These are phyloP conservation scores for Eutypa lata DNA, from an alignment of 2,329 filamentous ascomycete species.

Conservation along the genomic window DNA sequence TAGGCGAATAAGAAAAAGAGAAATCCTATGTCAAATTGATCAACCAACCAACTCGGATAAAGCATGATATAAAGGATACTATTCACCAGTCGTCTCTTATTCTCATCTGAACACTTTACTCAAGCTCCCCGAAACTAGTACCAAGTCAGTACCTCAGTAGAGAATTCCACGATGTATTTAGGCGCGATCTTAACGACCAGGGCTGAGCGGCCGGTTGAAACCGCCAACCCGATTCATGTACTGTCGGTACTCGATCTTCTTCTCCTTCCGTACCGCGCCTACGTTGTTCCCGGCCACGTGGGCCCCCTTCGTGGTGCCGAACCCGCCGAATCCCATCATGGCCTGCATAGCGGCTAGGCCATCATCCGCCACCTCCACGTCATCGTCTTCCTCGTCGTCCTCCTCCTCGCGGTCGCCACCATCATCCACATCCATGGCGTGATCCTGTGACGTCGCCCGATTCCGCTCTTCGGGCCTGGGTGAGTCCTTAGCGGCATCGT, in stretches of 20 bases:
- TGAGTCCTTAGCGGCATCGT: slow-evolving; percentile 10
- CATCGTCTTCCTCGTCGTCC: slow-evolving; percentile 44
- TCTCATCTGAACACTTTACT: no score
- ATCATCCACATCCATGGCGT: slow-evolving; percentile 30
- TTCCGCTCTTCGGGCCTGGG: slow-evolving; percentile 7
- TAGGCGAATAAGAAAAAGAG: background rate
- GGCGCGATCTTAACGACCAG: slow-evolving; percentile 25
- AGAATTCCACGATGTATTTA: no score
- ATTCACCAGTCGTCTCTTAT: background rate
- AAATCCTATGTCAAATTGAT: background rate
- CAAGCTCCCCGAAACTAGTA: no score
- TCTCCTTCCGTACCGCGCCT: slow-evolving; percentile 82
- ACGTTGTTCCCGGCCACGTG: slow-evolving; percentile 86
- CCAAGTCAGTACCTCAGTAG: no score
- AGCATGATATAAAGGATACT: background rate
- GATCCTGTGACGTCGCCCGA: slow-evolving; percentile 12
- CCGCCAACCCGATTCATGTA: slow-evolving; percentile 89
- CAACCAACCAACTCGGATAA: background rate
- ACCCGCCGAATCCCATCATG: slow-evolving; percentile 87
- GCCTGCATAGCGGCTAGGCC: slow-evolving; percentile 72
- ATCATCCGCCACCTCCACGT: slow-evolving; percentile 59
- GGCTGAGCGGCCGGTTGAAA: slow-evolving; percentile 76
- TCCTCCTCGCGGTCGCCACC: slow-evolving; percentile 14
- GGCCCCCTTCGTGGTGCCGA: slow-evolving; percentile 82
- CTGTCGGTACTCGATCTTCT: slow-evolving; percentile 92